A percentile compares a stretch with the other conserved stretches of the same genome.
Evolutionary conservation across 225 moss, liverwort and hornwort species (phyloP).

Genomic region (Bryum argenteum): DNA sequence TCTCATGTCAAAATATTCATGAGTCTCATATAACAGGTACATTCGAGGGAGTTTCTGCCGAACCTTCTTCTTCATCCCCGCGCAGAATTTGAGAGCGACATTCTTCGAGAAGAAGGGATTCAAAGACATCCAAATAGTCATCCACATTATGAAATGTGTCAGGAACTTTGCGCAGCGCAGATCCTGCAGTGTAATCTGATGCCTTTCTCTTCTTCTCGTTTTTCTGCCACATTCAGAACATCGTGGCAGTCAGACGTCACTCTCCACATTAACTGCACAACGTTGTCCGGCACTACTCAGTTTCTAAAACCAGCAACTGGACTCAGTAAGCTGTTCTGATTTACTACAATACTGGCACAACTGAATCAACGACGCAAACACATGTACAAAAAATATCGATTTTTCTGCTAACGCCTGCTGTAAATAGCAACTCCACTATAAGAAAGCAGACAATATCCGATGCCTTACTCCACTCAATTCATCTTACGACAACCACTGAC

Average conservation of each 20-base stretch:
- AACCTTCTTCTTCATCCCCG: slow-evolving; percentile 93
- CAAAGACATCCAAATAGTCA: slow-evolving; percentile 89
- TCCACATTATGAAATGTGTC: slow-evolving; percentile 74
- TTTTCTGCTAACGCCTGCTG: slow-evolving; percentile 2
- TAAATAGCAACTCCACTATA: not conserved
- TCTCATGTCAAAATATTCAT: slow-evolving; percentile 10
- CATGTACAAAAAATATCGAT: not conserved
- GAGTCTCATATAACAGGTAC: not conserved
- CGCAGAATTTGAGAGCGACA: slow-evolving; percentile 97
- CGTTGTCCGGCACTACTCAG: not conserved
- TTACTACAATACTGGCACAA: not conserved
- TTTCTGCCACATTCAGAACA: slow-evolving; percentile 38
- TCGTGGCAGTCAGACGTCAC: slow-evolving; percentile 18
- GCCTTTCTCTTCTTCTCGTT: slow-evolving; percentile 53
- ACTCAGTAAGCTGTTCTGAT: not conserved
- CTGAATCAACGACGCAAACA: slow-evolving; percentile 2
- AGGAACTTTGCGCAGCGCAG: slow-evolving; percentile 76
- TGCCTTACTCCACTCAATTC: not conserved
- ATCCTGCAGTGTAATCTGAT: slow-evolving; percentile 51
- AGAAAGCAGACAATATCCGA: not conserved
- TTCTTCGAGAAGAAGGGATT: slow-evolving; percentile 90
- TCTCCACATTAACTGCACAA: slow-evolving; percentile 17
- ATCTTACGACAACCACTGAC: not conserved
- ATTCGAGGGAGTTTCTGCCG: slow-evolving; percentile 12
- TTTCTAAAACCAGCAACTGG: slow-evolving; percentile 19